phyloP scores from a whole-genome alignment of 495 filamentous ascomycete species.

The Aspergillus affinis region DNA sequence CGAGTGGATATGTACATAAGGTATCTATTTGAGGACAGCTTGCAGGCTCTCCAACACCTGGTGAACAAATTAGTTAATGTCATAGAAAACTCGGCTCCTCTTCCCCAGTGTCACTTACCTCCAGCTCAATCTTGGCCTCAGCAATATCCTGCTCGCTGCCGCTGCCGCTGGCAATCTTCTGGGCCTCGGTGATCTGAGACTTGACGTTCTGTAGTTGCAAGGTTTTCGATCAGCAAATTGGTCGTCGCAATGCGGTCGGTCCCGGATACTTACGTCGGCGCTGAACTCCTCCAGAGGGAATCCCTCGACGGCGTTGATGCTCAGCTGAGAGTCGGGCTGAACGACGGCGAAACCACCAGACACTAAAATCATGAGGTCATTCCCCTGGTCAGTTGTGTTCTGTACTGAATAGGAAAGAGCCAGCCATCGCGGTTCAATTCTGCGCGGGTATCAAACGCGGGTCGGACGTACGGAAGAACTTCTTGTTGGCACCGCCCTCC shows the following conservation, averaged over 20 bases:
- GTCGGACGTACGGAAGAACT: slow-evolving; percentile 87
- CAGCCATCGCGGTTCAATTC: slow-evolving; percentile 3
- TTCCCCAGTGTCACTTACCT: slow-evolving; percentile 56
- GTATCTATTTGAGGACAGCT: slow-evolving; percentile 66
- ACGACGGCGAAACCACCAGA: slow-evolving; percentile 97
- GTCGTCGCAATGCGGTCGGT: slow-evolving; percentile 4
- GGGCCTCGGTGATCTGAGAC: slow-evolving; percentile 78
- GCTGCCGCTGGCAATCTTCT: slow-evolving; percentile 86
- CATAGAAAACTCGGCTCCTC: not conserved
- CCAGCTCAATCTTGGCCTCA: slow-evolving; percentile 97
- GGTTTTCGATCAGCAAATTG: slow-evolving; percentile 14
- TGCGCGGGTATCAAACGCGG: slow-evolving; percentile 15
- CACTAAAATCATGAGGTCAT: slow-evolving; percentile 51
- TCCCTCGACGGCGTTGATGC: slow-evolving; percentile 97
- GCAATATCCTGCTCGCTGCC: slow-evolving; percentile 97
- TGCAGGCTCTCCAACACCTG: slow-evolving; percentile 75
- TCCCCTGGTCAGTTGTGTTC: slow-evolving; percentile 22
- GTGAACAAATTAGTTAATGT: slow-evolving; percentile 20
- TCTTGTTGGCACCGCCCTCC: slow-evolving; percentile 89
- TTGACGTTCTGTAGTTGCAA: slow-evolving; percentile 34
- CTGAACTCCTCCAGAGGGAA: slow-evolving; percentile 95
- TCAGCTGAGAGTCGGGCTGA: slow-evolving; percentile 90
- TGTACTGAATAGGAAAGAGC: not conserved
- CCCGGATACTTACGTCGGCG: slow-evolving; percentile 57
- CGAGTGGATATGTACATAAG: slow-evolving; percentile 49